Evolutionary conservation across 768 basidiomycete genomes (phyloP), one percentile per base, ranked within the genome.

Genomic region (Pulveroboletus frians): DNA sequence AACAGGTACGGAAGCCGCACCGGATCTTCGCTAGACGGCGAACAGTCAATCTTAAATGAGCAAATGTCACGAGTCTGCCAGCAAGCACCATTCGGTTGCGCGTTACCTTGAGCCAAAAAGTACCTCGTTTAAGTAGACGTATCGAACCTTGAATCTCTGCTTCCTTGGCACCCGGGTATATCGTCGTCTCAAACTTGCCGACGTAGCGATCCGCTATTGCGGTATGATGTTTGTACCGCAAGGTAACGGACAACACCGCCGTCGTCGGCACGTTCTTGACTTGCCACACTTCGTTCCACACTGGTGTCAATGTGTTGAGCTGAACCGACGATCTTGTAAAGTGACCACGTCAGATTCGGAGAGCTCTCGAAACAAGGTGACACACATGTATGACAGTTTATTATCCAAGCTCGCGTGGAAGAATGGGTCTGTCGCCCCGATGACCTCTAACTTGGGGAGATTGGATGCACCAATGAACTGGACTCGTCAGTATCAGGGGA

Each of bases 221-320:
- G 14, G 75, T 78, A 34, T 78, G 75, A 57, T 88, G 83, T 58
- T 88, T 87, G 62, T 87, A 84, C 49, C 80, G 65, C n/a, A 90
- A 71, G 37, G 76, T 68, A n/a, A 88, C 78, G 5, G 69, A 62
- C 8, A 90, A 65, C 21, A 69, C 72, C 8, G 85, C 85, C n/a
- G 70, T 75, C 5, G 61, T 64, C 0, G 88, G 87, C 13, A 89
- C 86, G 58, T 85, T 88, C 67, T 81, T 84, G 53, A 89, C 67
- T 30, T 70, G 68, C 88, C 88, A 89, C 9, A 72, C 53, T 60
- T 88, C 87, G 57, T 90, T 84, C 87, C 87, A 89, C 17, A 85
- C 81, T 0, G 88, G 88, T 0, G 69, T 56, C 17, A 81, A 64
- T 7, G 80, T 81, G 39, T 78, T 70, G 11, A 66, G 46, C 55